Base-by-base conservation (phyloP, 176 grass and related monocot genomes). In the Luzula sylvatica region DNA sequence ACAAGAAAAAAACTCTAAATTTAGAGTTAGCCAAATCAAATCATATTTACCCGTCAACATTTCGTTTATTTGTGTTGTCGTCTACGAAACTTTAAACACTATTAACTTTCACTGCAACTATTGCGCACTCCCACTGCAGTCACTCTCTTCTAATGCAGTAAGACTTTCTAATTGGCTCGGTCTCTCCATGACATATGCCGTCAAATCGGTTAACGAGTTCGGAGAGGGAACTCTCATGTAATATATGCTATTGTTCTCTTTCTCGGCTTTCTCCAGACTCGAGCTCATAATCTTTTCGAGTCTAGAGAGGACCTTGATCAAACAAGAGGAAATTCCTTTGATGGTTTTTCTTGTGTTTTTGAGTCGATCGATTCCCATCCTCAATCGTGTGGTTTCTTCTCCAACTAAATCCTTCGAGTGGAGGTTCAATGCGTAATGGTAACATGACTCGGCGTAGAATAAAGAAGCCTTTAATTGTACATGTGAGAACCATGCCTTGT, bases 171-270 rank as follows among this genome's bases (percentile, higher is more conserved):
- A 40, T 3, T 20, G 38, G 11, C 6, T 41, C 11, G 56, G 56
- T n/a, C 15, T 42, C n/a, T 43, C 19, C 20, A 15, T 20, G 11
- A 19, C 13, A 11, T 14, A 44, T 25, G 38, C 53, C 2, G 72
- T 65, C 21, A 82, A 57, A 24, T 62, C 63, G 21, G 18, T 9
- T 48, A 71, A 71, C 47, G 32, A 48, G 25, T 42, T 56, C 3
- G 38, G 55, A 7, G 72, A 28, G 3, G 72, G 80, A 40, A 83
- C 50, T 56, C 75, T 68, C 75, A 75, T 71, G 49, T 40, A 73
- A 38, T 77, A 90, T 1, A 90, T 69, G 35, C 69, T 72, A 39
- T 67, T 45, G 46, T 90, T 90, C 52, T 90, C 86, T 29, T 56
- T 69, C 51, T 69, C 57, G 4, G 79, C 79, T 20, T 40, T 78